Base-by-base conservation (phyloP, 345 rosid genomes). In the Boechera retrofracta region DNA sequence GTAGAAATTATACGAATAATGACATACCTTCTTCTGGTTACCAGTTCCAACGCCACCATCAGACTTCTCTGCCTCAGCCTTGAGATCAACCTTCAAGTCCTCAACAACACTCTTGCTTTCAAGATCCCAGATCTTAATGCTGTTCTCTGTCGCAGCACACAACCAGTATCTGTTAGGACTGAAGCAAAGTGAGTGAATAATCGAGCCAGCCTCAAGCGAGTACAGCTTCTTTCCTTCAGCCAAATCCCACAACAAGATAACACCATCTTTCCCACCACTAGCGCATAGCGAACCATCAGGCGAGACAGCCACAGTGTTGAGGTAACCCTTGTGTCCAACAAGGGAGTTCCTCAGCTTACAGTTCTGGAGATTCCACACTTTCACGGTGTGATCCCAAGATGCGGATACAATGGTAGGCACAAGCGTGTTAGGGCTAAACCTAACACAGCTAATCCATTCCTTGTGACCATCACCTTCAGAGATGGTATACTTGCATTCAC, bases 401-500 rank as follows among this genome's bases (percentile, higher is more conserved):
- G 96, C 96, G 0, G 98, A 92, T 1, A 95, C 98, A 41, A 95
- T 92, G 5, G 98, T 95, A 0, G 98, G 99, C 59, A 83, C 90
- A n/a, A 56, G 54, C 0, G 82, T 88, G 76, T 76, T 95, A 6
- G 99, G 99, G 69, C 95, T 93, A 71, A 96, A 96, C 48, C 96
- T 86, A 11, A 96, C 99, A 32, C 98, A 93, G 59, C 96, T 89
- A 6, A 96, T 91, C 99, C 99, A 96, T 8, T 88, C 99, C 15
- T 80, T 73, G 61, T 96, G 99, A 9, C 89, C 89, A 12, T 95
- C 99, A 0, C 64, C 70, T 32, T 88, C 99, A 51, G 89, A 85
- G 70, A 96, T 96, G 0, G 97, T 93, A 86, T 91, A 96, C 86
- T 96, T 96, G 83, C 99, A 96, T 69, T 96, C 99, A 0, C 99